Evolutionary conservation across 2,329 filamentous ascomycete genomes (phyloP).

Genomic region (Shiraia sp.): DNA sequence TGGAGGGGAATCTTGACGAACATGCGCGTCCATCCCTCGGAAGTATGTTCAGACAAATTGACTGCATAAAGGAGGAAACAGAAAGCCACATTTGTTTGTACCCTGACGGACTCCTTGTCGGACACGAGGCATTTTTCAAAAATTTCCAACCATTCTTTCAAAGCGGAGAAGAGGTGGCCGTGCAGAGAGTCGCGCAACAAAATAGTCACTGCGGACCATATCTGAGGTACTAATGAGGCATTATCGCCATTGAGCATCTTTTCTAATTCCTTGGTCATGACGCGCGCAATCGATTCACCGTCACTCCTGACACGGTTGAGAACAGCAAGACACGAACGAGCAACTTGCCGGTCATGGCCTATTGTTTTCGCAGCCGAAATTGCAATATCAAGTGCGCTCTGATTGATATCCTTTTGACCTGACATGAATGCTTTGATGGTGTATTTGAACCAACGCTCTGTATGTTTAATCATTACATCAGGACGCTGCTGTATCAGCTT

Average conservation of each 20-base stretch:
- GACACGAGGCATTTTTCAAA: conserved; percentile 85
- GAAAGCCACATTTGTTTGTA: conserved; percentile 82
- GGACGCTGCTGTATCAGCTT: conserved; percentile 74
- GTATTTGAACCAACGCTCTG: conserved; percentile 78
- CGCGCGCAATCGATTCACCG: conserved; percentile 56
- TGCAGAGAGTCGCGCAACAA: conserved; percentile 68
- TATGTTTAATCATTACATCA: conserved; percentile 69
- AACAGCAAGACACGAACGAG: conserved; percentile 68
- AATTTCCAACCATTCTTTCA: conserved; percentile 74
- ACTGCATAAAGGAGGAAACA: conserved; percentile 79
- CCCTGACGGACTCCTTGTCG: conserved; percentile 64
- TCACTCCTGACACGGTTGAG: conserved; percentile 64
- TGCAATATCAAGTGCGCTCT: conserved; percentile 74
- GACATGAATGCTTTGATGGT: conserved; percentile 82
- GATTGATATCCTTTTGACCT: conserved; percentile 73
- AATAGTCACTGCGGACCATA: conserved; percentile 84
- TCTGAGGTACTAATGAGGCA: conserved; percentile 73
- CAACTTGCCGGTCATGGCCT: conserved; percentile 69
- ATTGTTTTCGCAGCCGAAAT: conserved; percentile 70
- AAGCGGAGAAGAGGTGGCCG: conserved; percentile 70
- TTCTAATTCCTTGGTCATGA: conserved; percentile 68
- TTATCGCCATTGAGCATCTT: conserved; percentile 61
- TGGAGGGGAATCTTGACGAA: conserved; percentile 30
- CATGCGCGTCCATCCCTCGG: conserved; percentile 47
- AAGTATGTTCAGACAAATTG: conserved; percentile 63